phyloP scores from a whole-genome alignment of 1,139 yeast species.

The Saccharomyces hybrid region DNA sequence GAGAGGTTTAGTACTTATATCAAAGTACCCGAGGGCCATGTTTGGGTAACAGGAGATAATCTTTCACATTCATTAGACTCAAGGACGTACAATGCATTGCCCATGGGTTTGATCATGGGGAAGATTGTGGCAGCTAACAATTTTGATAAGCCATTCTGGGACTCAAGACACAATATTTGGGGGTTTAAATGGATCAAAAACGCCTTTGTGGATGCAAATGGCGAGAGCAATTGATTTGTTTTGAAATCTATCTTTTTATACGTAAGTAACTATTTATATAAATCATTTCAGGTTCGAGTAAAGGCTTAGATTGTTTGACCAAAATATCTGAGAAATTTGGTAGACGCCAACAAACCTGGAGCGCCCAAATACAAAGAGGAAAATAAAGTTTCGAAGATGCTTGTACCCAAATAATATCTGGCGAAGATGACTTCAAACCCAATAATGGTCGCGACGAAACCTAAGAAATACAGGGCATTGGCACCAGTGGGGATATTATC shows the following conservation, averaged over 20 bases:
- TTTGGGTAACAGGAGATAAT: slow-evolving; percentile 96
- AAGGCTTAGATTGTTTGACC: slow-evolving; percentile 5
- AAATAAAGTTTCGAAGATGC: slow-evolving; percentile 64
- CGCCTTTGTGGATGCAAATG: slow-evolving; percentile 29
- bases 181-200: slow-evolving; percentile 51
- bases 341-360: slow-evolving; percentile 59
- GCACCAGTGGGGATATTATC: slow-evolving; percentile 30
- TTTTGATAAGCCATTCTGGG: slow-evolving; percentile 34
- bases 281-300: background rate
- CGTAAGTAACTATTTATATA: slow-evolving; percentile 2
- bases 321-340: slow-evolving; percentile 46
- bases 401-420: slow-evolving; percentile 59
- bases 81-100: slow-evolving; percentile 77
- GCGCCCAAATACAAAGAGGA: slow-evolving; percentile 43
- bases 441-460: slow-evolving; percentile 47
- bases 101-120: slow-evolving; percentile 82
- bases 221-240: slow-evolving; percentile 7
- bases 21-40: slow-evolving; percentile 79
- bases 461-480: slow-evolving; percentile 26
- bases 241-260: slow-evolving; percentile 1
- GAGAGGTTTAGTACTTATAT: slow-evolving; percentile 49
- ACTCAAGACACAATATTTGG: slow-evolving; percentile 37
- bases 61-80: slow-evolving; percentile 84
- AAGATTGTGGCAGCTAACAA: slow-evolving; percentile 64
- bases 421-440: slow-evolving; percentile 58